A percentile compares a stretch with the other conserved stretches of the same genome.
Conservation (phyloP, 805 yeast species). For the Candida caryicola region DNA sequence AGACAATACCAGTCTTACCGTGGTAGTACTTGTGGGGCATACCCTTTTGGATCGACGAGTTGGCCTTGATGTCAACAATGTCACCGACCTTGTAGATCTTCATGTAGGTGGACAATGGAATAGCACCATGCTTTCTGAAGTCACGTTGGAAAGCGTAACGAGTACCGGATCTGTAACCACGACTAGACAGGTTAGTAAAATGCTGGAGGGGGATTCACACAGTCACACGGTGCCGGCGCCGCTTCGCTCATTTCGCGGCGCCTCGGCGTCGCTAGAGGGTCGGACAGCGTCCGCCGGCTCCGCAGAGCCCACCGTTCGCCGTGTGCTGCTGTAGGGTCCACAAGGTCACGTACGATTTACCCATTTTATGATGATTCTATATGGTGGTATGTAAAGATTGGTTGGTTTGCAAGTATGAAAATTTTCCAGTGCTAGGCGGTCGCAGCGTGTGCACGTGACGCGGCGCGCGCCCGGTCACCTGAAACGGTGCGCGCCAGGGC, state of each 20-base stretch:
- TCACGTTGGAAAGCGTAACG: constrained; percentile 99
- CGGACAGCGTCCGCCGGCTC: too few species aligned
- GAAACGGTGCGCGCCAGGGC: too few species aligned
- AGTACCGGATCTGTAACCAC: constrained; percentile 99
- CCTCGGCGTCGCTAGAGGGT: too few species aligned
- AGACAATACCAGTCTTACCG: constrained; percentile 99
- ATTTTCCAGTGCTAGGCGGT: constrained; percentile 4
- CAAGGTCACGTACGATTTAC: constrained; percentile 42
- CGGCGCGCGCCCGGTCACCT: too few species aligned
- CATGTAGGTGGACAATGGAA: constrained; percentile 94
- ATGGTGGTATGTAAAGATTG: too few species aligned
- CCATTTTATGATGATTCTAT: constrained; percentile 25
- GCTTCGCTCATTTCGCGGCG: too few species aligned
- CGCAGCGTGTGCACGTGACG: constrained; percentile 1
- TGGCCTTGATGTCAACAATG: constrained; percentile 98
- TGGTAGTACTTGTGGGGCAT: constrained; percentile 99
- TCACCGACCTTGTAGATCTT: constrained; percentile 98
- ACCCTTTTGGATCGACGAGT: constrained; percentile 99
- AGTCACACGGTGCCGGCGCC: too few species aligned
- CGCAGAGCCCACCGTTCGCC: too few species aligned
- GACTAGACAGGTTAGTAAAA: constrained; percentile 41
- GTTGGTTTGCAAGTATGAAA: constrained; percentile 3
- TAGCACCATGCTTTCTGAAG: constrained; percentile 95
- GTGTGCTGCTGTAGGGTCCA: too few species aligned
- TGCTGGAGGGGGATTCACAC: too few species aligned